These are phyloP conservation scores for Ganoderma resinaceum DNA, from an alignment of 1,284 basidiomycete genomes.

Conservation along the genomic window DNA sequence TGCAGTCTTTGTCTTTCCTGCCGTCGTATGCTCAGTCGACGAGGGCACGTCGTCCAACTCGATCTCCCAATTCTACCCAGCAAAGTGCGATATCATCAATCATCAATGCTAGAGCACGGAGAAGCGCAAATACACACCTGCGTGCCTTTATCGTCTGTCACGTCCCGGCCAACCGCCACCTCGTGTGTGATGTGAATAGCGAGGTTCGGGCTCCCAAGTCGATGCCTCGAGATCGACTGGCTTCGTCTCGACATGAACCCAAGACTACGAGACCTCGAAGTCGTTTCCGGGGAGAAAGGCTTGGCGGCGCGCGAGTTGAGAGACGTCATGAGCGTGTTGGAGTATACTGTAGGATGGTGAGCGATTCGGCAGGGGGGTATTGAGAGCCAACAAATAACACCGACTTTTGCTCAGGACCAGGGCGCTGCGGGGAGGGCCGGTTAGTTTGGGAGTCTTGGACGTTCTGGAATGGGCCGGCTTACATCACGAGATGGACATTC, in stretches of 20 bases:
- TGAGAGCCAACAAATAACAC: not conserved
- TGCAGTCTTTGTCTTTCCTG: not conserved
- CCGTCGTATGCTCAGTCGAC: not conserved
- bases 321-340: constrained; percentile 17
- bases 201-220: not conserved
- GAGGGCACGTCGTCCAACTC: constrained; percentile 1
- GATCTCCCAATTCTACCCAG: not conserved
- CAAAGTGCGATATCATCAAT: not conserved
- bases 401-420: constrained; percentile 14
- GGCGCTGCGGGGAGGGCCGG: not conserved
- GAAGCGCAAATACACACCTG: not conserved
- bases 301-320: constrained; percentile 12
- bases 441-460: not conserved
- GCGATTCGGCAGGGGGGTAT: not conserved
- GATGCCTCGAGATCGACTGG: not conserved
- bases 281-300: not conserved
- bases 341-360: constrained; percentile 6
- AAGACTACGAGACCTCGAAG: not conserved
- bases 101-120: not conserved
- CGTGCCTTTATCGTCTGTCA: not conserved
- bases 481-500: constrained; percentile 15
- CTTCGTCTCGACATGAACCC: not conserved
- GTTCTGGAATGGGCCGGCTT: not conserved
- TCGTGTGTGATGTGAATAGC: not conserved
- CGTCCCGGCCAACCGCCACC: not conserved